These are phyloP conservation scores for Fusarium stilboides DNA, from an alignment of 2,329 filamentous ascomycete species.

Conservation along the genomic window DNA sequence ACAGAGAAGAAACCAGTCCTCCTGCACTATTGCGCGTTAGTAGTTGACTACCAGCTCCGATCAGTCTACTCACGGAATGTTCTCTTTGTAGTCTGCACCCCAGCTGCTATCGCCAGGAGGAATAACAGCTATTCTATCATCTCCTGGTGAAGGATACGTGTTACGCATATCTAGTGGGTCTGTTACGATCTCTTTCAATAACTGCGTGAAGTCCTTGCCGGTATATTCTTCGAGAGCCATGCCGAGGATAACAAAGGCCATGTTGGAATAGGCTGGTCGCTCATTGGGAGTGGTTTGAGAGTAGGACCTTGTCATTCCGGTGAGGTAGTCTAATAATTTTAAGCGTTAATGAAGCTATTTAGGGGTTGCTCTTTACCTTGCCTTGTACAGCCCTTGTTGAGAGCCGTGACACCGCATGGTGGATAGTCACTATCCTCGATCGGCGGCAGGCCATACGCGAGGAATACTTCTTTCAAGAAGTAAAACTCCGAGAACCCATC, in stretches of 20 bases:
- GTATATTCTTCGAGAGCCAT: slow-evolving; percentile 54
- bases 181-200: slow-evolving; percentile 44
- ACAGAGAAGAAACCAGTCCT: slow-evolving; percentile 54
- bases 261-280: slow-evolving; percentile 59
- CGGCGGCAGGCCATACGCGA: slow-evolving; percentile 56
- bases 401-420: slow-evolving; percentile 54
- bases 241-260: slow-evolving; percentile 57
- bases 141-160: slow-evolving; percentile 51
- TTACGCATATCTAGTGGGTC: slow-evolving; percentile 30
- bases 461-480: slow-evolving; percentile 54
- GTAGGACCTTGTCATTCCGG: slow-evolving; percentile 51
- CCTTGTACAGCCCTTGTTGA: slow-evolving; percentile 54
- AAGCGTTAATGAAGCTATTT: background rate
- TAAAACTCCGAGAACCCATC: slow-evolving; percentile 56
- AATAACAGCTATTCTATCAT: slow-evolving; percentile 52
- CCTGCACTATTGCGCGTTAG: slow-evolving; percentile 48
- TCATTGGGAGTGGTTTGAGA: slow-evolving; percentile 52
- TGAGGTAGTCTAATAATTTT: slow-evolving; percentile 50
- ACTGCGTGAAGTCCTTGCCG: slow-evolving; percentile 49
- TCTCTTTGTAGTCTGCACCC: slow-evolving; percentile 54
- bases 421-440: slow-evolving; percentile 56
- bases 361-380: slow-evolving; percentile 47
- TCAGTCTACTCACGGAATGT: slow-evolving; percentile 51
- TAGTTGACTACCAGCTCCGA: accelerated
- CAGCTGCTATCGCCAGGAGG: slow-evolving; percentile 53